Percentiles rank a stretch among this genome's conserved stretches.
phyloP scores from a whole-genome alignment of 2,329 filamentous ascomycete species.

The Scolecobasidium constrictum region DNA sequence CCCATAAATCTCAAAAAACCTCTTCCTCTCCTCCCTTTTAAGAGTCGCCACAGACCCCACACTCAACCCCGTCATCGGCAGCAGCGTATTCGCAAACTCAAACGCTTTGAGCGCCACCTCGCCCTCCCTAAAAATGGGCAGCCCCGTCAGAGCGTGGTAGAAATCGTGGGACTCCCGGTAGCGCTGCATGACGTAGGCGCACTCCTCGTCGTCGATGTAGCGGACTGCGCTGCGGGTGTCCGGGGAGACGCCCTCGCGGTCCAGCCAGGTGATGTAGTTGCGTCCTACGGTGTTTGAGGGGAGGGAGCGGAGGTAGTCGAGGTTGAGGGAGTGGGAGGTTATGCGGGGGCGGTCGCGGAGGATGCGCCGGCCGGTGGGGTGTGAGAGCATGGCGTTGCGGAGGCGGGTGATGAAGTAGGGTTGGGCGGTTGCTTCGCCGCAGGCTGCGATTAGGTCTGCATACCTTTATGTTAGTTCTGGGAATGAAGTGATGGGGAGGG shows the following conservation, averaged over 20 bases:
- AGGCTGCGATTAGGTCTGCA: constrained; percentile 78
- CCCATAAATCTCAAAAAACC: constrained; percentile 66
- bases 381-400: constrained; percentile 78
- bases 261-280: constrained; percentile 83
- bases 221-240: constrained; percentile 75
- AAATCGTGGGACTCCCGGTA: constrained; percentile 98
- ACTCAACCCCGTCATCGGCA: constrained; percentile 90
- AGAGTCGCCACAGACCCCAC: constrained; percentile 59
- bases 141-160: constrained; percentile 85
- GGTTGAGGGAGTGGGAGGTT: constrained; percentile 57
- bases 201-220: constrained; percentile 91
- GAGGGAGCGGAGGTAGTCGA: constrained; percentile 60
- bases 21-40: constrained; percentile 50
- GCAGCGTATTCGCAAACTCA: constrained; percentile 85
- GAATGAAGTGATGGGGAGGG: too few species aligned
- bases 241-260: constrained; percentile 83
- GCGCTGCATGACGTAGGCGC: constrained; percentile 96
- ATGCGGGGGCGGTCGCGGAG: constrained; percentile 83
- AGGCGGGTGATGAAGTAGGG: constrained; percentile 93
- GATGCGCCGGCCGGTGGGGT: constrained; percentile 78
- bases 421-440: constrained; percentile 90
- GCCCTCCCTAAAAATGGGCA: constrained; percentile 87
- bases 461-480: not conserved
- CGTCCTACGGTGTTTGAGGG: constrained; percentile 66
- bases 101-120: constrained; percentile 97